Percentiles rank a stretch among this genome's conserved stretches.
These are phyloP conservation scores for Trichoderma aggressivum DNA, from an alignment of 2,329 filamentous ascomycete species.

Conservation along the genomic window DNA sequence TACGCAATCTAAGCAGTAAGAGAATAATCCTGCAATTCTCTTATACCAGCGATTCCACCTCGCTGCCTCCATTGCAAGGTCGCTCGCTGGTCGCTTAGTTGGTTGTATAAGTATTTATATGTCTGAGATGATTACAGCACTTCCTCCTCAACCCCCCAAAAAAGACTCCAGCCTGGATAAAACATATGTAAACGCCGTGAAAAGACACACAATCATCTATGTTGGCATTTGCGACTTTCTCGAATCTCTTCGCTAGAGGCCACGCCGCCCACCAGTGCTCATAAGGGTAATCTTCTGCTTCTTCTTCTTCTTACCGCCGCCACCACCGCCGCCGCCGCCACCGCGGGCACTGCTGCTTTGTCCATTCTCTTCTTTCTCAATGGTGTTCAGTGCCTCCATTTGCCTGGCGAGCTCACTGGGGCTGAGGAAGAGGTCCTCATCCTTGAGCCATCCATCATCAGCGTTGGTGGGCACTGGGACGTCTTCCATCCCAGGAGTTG, in stretches of 20 bases:
- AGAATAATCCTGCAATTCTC: background rate
- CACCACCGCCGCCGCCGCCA: conserved; percentile 27
- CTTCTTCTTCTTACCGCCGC: conserved; percentile 61
- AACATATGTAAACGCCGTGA: background rate
- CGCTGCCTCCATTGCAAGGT: background rate
- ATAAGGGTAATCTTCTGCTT: conserved; percentile 70
- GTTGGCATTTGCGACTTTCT: background rate
- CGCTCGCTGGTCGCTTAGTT: background rate
- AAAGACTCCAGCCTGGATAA: background rate
- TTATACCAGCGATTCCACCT: background rate
- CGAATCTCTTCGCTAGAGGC: conserved; percentile 30
- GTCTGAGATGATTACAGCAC: background rate
- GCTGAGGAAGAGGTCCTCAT: conserved; percentile 59
- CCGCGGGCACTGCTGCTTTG: conserved; percentile 22
- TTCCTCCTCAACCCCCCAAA: background rate
- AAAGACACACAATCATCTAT: conserved; percentile 6
- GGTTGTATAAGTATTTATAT: background rate
- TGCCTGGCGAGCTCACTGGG: conserved; percentile 58
- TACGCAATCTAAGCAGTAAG: background rate
- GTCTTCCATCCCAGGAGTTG: conserved; percentile 53
- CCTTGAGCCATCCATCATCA: conserved; percentile 84
- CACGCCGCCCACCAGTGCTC: conserved; percentile 60
- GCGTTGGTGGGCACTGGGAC: conserved; percentile 24
- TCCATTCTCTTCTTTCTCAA: conserved; percentile 28
- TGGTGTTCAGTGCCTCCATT: conserved; percentile 51